phyloP scores from a whole-genome alignment of 441 rosid species.

The Viola pubescens region DNA sequence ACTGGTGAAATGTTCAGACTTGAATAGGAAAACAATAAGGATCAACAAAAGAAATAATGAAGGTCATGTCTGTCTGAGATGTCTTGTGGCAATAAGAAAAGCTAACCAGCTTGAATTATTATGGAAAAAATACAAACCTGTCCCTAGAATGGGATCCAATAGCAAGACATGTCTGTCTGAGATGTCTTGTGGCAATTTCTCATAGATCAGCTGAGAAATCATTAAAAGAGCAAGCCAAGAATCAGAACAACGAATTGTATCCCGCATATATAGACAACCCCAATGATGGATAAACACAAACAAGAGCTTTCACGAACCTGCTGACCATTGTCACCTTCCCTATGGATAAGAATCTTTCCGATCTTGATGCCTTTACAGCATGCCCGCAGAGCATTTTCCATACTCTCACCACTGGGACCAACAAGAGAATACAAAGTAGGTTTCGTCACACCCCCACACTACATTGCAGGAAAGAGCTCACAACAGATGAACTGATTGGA shows the following conservation, averaged over 20 bases:
- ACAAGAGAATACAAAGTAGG: conserved; percentile 9
- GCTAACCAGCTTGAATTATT: not conserved
- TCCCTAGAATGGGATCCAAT: conserved; percentile 92
- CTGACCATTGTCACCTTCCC: conserved; percentile 98
- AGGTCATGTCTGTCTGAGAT: too few species aligned
- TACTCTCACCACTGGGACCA: conserved; percentile 79
- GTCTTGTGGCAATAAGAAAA: not conserved
- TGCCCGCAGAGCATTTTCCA: conserved; percentile 96
- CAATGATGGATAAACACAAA: not conserved
- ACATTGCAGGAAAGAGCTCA: not conserved
- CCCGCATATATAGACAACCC: not conserved
- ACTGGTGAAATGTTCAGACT: too few species aligned
- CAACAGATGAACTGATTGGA: not conserved
- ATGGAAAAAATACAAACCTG: conserved; percentile 46
- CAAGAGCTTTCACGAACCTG: conserved; percentile 43
- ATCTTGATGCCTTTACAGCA: conserved; percentile 98
- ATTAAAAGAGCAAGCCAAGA: conserved; percentile 17
- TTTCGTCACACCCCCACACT: not conserved
- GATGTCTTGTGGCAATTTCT: conserved; percentile 84
- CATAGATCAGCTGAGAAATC: conserved; percentile 72
- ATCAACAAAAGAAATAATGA: too few species aligned
- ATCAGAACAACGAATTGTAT: conserved; percentile 15
- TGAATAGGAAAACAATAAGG: too few species aligned
- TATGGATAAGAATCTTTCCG: conserved; percentile 87
- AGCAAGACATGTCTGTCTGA: conserved; percentile 84